phyloP scores from a whole-genome alignment of 1,139 yeast genomes.

The Blastobotrys capitulatus region DNA sequence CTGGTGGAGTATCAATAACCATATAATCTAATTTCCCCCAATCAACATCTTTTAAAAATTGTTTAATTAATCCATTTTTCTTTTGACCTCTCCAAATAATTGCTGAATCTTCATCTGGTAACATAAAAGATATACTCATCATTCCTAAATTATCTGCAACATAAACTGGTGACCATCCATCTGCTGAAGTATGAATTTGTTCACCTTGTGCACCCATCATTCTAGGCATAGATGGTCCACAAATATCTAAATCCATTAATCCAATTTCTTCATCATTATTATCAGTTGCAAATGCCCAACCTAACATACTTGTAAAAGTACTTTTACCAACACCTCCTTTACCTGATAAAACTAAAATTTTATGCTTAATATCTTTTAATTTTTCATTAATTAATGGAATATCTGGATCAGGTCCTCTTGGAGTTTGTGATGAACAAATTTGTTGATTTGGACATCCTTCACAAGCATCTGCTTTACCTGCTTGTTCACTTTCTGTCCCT shows the following conservation, averaged over 20 bases:
- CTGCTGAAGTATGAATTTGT: conserved; percentile 77
- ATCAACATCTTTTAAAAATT: conserved; percentile 88
- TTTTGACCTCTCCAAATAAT: conserved; percentile 97
- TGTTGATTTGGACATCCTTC: conserved; percentile 90
- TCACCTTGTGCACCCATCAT: conserved; percentile 94
- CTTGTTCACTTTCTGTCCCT: conserved; percentile 90
- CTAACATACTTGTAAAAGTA: conserved; percentile 87
- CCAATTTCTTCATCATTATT: conserved; percentile 88
- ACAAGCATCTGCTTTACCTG: conserved; percentile 94
- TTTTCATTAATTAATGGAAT: conserved; percentile 70
- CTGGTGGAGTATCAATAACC: conserved; percentile 96
- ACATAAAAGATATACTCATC: conserved; percentile 94
- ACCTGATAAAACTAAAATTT: conserved; percentile 82
- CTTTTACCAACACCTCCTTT: conserved; percentile 99
- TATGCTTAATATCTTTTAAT: conserved; percentile 66
- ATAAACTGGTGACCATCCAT: conserved; percentile 97
- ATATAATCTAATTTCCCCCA: conserved; percentile 94
- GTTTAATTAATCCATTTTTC: conserved; percentile 88
- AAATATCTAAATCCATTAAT: conserved; percentile 93
- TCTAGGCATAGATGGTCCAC: conserved; percentile 94
- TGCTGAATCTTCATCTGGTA: conserved; percentile 91
- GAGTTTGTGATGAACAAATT: conserved; percentile 71
- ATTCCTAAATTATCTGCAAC: conserved; percentile 92
- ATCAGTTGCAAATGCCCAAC: conserved; percentile 95
- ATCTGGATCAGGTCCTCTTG: conserved; percentile 96